Conservation (phyloP, 78 protist species). For the Cavenderia fasciculata region DNA sequence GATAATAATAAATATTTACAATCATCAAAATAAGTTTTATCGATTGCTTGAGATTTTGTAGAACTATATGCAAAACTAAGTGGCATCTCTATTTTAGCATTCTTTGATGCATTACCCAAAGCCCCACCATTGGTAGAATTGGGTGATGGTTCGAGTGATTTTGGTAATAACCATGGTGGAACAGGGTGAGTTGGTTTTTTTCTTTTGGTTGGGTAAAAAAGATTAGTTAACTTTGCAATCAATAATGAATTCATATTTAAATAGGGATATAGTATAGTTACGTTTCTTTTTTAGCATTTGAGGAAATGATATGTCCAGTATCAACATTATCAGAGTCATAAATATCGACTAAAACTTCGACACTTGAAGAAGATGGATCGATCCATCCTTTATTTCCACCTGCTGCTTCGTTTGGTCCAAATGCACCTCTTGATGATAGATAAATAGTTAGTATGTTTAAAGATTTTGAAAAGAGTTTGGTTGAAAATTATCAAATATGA, state of each 20-base stretch:
- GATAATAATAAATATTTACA: background rate
- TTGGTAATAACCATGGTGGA: constrained; percentile 72
- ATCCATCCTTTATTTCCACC: background rate
- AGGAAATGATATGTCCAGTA: background rate
- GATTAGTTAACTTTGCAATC: background rate
- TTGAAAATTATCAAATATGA: too few relatives aligned
- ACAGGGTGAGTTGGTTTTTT: constrained; percentile 60
- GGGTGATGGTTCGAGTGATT: background rate
- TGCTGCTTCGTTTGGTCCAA: background rate
- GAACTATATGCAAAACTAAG: background rate
- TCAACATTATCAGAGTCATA: constrained; percentile 47
- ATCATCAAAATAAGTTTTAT: background rate
- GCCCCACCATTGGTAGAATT: background rate
- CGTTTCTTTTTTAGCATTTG: constrained; percentile 42
- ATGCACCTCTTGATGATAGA: constrained; percentile 25
- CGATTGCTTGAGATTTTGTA: background rate
- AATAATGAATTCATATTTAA: background rate
- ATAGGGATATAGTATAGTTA: background rate
- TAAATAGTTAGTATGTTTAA: background rate
- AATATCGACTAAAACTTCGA: constrained; percentile 31
- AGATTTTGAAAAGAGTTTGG: background rate
- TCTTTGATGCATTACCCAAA: background rate
- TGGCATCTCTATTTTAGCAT: constrained; percentile 12
- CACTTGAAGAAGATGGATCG: constrained; percentile 2
- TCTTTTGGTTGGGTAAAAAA: background rate